Base-by-base conservation (phyloP, 2,329 filamentous ascomycete species). In the Aureobasidium melanogenum region DNA sequence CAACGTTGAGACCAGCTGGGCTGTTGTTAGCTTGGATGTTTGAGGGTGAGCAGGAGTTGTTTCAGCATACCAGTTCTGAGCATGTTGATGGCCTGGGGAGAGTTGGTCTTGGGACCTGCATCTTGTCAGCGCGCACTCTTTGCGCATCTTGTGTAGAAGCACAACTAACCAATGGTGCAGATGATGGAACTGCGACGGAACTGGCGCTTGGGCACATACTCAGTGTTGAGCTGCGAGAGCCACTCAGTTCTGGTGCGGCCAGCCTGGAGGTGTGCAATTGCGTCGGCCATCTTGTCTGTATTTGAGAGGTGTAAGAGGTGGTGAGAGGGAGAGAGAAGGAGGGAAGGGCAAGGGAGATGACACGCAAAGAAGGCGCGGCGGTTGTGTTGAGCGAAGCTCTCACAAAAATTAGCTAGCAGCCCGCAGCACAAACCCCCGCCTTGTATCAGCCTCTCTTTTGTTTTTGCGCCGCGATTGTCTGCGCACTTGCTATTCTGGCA, bases 121-220 rank as follows among this genome's bases (percentile, higher is more conserved):
- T 61, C 30, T 30, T 46, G 41, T 50, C 38, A 62, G 54, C 17
- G 34, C 43, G 17, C 34, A 24, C 43, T 32, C 28, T 28, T 38
- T 38, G 6, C 5, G 24, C 3, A 24, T 22, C 17, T 32, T 15
- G 2, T 12, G 15, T 5, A 34, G 36, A 10, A 3, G 6, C 48
- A 38, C 32, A 30, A 62, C 80, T 71, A 76, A 85, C 83, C 94
- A 75, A 99, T 97, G 71, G 94, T 97, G 82, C 93, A 91, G 79
- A 99, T 97, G 81, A 99, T 99, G 73, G 92, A 96, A 66, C 93
- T 96, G 69, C 94, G 88, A 73, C 94, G 91, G 79, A 94, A 95
- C 82, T 95, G 92, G 78, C 88, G 89, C 71, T 87, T 84, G 62
- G 93, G 92, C 70, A 84, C 82, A 80, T 88, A 91, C 74, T 94